Percentiles rank a stretch among this genome's conserved stretches.
Evolutionary conservation across 2,329 filamentous ascomycete species (phyloP).

Genomic region (Aureobasidium mangrovei): DNA sequence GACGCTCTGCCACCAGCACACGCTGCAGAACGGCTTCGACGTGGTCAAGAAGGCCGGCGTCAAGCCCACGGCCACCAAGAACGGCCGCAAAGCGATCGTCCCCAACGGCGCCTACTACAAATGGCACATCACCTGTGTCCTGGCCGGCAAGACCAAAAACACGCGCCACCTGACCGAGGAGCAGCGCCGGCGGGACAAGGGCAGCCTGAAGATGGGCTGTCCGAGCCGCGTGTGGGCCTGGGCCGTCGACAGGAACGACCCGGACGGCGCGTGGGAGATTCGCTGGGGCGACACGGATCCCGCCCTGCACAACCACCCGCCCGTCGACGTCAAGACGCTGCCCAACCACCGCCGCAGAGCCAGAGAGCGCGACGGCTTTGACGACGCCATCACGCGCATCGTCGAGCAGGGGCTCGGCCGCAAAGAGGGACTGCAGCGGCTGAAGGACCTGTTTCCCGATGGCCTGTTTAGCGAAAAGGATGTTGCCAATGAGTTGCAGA

Average conservation of each 20-base stretch:
- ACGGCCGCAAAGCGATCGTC: background rate
- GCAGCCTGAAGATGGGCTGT: background rate
- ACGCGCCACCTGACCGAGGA: conserved; percentile 2
- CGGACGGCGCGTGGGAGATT: conserved; percentile 7
- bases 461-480: conserved; percentile 10
- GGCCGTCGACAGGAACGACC: background rate
- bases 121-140: conserved; percentile 1
- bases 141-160: background rate
- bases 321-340: conserved; percentile 1
- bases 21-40: conserved; percentile 6
- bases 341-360: conserved; percentile 5
- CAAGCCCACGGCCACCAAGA: background rate
- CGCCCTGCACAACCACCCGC: conserved; percentile 8
- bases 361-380: background rate
- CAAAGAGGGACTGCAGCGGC: background rate
- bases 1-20: conserved; percentile 1
- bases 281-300: conserved; percentile 7
- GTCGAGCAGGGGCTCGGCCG: background rate
- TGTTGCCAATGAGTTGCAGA: conserved; percentile 11
- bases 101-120: background rate
- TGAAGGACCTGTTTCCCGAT: background rate
- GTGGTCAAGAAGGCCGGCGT: conserved; percentile 8
- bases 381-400: background rate
- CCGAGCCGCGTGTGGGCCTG: conserved; percentile 2
- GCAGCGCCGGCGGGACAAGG: background rate